Conservation (phyloP, 257 asterid genomes). For the Linderniella brevidens region DNA sequence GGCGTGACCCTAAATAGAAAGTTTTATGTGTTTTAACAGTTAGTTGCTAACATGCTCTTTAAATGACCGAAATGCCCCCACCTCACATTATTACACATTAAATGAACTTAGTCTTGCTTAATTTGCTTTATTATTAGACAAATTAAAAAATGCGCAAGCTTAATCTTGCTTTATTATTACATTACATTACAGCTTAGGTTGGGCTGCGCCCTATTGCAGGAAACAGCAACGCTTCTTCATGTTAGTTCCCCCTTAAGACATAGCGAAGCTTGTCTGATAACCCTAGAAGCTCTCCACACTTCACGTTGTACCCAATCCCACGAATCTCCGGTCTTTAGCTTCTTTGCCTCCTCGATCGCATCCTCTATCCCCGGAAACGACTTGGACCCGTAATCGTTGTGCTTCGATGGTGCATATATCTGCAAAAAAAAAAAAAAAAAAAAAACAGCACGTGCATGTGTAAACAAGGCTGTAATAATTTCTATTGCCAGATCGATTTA, state of each 20-base stretch:
- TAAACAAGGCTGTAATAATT: neutral
- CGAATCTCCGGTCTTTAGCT: slow-evolving; percentile 18
- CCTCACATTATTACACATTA: too few species aligned
- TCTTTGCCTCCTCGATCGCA: slow-evolving; percentile 41
- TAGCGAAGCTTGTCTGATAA: slow-evolving; percentile 58
- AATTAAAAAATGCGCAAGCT: too few species aligned
- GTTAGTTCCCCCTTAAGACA: slow-evolving; percentile 47
- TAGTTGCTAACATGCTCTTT: too few species aligned
- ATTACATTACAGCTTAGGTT: too few species aligned
- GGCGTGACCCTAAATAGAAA: too few species aligned
- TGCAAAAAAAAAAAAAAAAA: slow-evolving; percentile 10
- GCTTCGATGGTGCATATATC: slow-evolving; percentile 74
- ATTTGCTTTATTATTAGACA: too few species aligned
- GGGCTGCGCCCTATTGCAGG: neutral
- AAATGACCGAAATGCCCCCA: too few species aligned
- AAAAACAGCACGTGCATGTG: neutral
- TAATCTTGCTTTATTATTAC: too few species aligned
- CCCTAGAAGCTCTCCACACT: slow-evolving; percentile 82
- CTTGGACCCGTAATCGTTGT: slow-evolving; percentile 54
- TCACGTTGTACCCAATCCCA: slow-evolving; percentile 68
- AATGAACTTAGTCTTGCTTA: too few species aligned
- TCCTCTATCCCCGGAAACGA: slow-evolving; percentile 63
- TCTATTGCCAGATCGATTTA: neutral
- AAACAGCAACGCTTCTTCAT: slow-evolving; percentile 10
- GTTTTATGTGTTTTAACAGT: too few species aligned